Evolutionary conservation across 345 rosid species (phyloP).

Genomic region (Mercurialis annua): DNA sequence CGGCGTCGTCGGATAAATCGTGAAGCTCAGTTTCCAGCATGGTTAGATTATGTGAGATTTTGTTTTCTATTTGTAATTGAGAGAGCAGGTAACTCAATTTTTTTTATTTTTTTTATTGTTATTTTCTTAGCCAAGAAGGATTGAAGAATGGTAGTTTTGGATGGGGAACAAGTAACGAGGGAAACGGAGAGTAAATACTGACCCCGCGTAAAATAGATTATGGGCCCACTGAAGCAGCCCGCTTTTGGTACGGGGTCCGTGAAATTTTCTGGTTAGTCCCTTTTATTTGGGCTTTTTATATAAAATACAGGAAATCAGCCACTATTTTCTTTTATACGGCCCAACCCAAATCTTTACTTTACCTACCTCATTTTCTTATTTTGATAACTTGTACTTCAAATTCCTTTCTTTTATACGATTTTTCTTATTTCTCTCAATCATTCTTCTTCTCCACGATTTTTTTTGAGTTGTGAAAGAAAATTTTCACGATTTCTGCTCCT

Average conservation of each 20-base stretch:
- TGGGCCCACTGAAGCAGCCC: background rate
- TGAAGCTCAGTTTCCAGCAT: constrained; percentile 81
- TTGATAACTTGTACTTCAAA: no score
- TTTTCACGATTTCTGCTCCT: no score
- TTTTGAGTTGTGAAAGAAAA: no score
- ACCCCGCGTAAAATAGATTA: constrained; percentile 10
- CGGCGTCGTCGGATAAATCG: constrained; percentile 96
- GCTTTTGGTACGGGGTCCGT: background rate
- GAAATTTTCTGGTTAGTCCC: background rate
- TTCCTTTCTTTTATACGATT: no score
- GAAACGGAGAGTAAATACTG: background rate
- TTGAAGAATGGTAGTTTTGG: background rate
- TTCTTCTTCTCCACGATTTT: no score
- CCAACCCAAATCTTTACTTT: no score
- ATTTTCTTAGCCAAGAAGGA: constrained; percentile 35
- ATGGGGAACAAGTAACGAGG: background rate
- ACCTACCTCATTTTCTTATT: no score
- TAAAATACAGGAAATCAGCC: no score
- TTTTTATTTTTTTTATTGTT: background rate
- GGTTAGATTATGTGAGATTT: constrained; percentile 14
- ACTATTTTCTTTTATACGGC: no score
- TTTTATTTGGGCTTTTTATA: background rate
- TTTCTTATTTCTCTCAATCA: no score
- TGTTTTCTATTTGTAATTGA: constrained; percentile 2
- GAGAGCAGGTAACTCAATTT: background rate